Conservation (phyloP, 768 basidiomycete genomes). For the Kwoniella bestiolae region DNA sequence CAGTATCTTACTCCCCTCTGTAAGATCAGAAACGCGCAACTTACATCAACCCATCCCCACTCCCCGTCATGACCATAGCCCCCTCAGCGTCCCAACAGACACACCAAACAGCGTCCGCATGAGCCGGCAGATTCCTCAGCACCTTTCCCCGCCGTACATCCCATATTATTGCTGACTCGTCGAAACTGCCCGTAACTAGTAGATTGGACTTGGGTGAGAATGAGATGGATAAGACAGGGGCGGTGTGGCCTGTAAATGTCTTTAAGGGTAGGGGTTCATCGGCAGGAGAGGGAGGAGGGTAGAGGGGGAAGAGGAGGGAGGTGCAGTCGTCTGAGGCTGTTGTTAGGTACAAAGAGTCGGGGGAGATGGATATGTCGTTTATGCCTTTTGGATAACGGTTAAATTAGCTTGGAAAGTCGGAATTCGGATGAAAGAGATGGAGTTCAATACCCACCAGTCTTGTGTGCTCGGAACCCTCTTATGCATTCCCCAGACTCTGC, state of each 20-base stretch:
- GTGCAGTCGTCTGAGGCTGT: slow-evolving; percentile 94
- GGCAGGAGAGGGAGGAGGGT: slow-evolving; percentile 27
- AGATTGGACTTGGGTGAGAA: slow-evolving; percentile 89
- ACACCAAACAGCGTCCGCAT: slow-evolving; percentile 94
- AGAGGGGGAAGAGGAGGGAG: slow-evolving; percentile 56
- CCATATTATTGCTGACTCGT: slow-evolving; percentile 97
- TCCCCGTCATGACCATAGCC: slow-evolving; percentile 88
- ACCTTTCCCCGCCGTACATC: slow-evolving; percentile 85
- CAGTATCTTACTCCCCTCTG: background rate
- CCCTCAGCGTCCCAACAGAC: slow-evolving; percentile 95
- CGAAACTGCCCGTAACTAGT: slow-evolving; percentile 89
- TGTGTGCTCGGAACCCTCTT: slow-evolving; percentile 37
- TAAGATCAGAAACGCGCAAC: slow-evolving; percentile 43
- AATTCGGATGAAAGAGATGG: slow-evolving; percentile 65
- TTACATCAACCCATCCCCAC: slow-evolving; percentile 96
- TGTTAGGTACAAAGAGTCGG: slow-evolving; percentile 78
- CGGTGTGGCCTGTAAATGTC: slow-evolving; percentile 81
- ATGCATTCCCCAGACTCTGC: slow-evolving; percentile 62
- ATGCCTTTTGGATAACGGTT: too few species aligned
- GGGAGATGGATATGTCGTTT: slow-evolving; percentile 88
- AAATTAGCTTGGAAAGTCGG: too few species aligned
- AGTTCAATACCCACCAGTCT: slow-evolving; percentile 38
- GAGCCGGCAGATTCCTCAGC: slow-evolving; percentile 88
- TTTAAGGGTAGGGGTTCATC: slow-evolving; percentile 61
- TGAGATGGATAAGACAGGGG: slow-evolving; percentile 90